Base-by-base conservation (phyloP, 148 eudicot species). In the Fagopyrum esculentum region DNA sequence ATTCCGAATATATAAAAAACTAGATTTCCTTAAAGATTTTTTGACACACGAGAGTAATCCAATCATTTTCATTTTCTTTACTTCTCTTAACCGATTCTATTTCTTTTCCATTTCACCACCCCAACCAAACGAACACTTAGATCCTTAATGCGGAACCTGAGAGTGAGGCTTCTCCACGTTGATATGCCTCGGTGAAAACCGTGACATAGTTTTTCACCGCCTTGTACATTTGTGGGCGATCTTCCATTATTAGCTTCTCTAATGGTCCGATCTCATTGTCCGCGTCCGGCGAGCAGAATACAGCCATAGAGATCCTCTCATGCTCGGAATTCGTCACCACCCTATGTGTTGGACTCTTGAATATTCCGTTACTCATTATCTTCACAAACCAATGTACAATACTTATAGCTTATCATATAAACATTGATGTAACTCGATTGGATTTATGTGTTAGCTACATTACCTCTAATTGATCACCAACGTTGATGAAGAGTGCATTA, bases 381-480 rank as follows among this genome's bases (percentile, higher is more conserved):
- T 87, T 72, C 75, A 80, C 61, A 48, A 13, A 66, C 8, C 30
- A 47, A 43, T 45, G 19, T 15, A 69, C 6, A 22, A 22, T 22
- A 22, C 26, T 22, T 22, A 22, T 22, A 22, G 26, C 26, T 22
- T 22, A 22, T 22, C 26, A 22, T 22, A 45, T 40, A 26, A 50
- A 22, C 63, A 10, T 22, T 12, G 7, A 60, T 57, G 26, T 19
- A 52, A 74, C 7, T 10, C 29, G 30, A 7, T 2, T 17, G 30
- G 9, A 77, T 11, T 52, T 22, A 5, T 48, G 48, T 45, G 55
- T 73, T 16, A 55, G 9, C 51, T 12, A 1, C 4, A 1, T 51
- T 82, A 83, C 93, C 90, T 89, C 89, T 35, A 80, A 76, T 45
- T 84, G 78, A 74, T 89, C 88, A 4, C 90, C 93, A 7, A 80